Evolutionary conservation across 2,329 filamentous ascomycete genomes (phyloP).

Genomic region (Talaromyces sp.): DNA sequence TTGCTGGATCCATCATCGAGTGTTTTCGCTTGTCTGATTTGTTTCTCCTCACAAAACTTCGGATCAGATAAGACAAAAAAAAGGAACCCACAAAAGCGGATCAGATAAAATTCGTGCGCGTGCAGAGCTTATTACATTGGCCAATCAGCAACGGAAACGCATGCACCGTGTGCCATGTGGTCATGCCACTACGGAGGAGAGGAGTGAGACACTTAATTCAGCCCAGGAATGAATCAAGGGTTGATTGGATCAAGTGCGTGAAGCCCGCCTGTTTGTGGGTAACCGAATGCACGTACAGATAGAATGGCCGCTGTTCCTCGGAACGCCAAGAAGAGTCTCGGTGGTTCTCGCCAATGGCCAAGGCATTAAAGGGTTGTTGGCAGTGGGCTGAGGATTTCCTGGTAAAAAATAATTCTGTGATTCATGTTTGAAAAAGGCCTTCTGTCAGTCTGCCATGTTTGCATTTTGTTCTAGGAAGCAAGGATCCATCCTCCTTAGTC

Average conservation of each 20-base stretch:
- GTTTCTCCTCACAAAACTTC: neutral
- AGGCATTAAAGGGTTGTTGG: neutral
- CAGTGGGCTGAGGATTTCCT: neutral
- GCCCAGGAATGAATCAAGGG: too few relatives aligned
- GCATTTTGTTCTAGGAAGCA: too few relatives aligned
- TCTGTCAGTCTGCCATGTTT: too few relatives aligned
- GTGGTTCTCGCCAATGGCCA: neutral
- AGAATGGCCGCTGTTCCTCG: neutral
- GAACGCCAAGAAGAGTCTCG: neutral
- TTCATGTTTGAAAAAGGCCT: too few relatives aligned
- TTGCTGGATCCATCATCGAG: too few relatives aligned
- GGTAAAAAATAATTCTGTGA: too few relatives aligned
- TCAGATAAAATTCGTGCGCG: constrained; percentile 2
- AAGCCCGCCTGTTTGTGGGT: neutral
- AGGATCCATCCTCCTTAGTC: too few relatives aligned
- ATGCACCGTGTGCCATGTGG: neutral
- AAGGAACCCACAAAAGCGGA: constrained; percentile 2
- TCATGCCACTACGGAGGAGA: too few relatives aligned
- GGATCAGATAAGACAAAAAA: neutral
- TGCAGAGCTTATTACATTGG: neutral
- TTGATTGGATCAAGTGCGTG: neutral
- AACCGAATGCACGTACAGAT: neutral
- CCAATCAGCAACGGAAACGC: neutral
- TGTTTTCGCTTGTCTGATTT: too few relatives aligned
- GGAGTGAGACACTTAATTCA: too few relatives aligned